Evolutionary conservation across 2,329 filamentous ascomycete genomes (phyloP), one percentile per base, ranked within the genome.

Genomic region (Hortaea werneckii): DNA sequence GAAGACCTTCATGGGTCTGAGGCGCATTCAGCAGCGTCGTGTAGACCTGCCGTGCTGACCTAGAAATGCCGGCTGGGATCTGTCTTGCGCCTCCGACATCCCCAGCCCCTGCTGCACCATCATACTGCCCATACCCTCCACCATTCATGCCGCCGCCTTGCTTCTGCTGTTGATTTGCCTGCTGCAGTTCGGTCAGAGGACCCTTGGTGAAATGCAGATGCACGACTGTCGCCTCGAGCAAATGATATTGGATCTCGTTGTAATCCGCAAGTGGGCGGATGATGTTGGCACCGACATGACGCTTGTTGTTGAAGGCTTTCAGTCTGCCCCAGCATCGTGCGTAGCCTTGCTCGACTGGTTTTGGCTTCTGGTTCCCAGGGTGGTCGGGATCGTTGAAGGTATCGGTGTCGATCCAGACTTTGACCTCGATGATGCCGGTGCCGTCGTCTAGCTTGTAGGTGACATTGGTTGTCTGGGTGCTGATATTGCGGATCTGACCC

Each of bases 371-470:
- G 32, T 45, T 45, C 27, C 42, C 45, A 1, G 48, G 40, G 28
- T 64, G 64, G 40, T 71, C 68, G n/a, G 65, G 66, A 37, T 58
- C 56, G n/a, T 73, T 70, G 62, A 73, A 69, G 50, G 67, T 61
- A 59, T 80, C 78, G 54, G 75, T 68, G 67, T 90, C 83, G 46
- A 85, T 75, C 84, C 85, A 94, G 65, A 85, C 82, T 72, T 92
- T 94, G 55, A 87, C 89, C 67, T 98, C 94, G 58, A 95, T 83
- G 50, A 82, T 76, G 2, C 87, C 89, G 1, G 94, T 98, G 64
- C 92, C 92, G 67, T 98, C 92, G 68, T 98, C 92, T 58, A 98
- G 73, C 60, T 83, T 85, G 76, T 94, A 94, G 40, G 87, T 95
- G 55, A 88, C 81, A 70, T 95, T 94, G 55, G 90, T 95, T 37